Conservation (phyloP, 1,284 basidiomycete genomes). For the Athelia psychrophila region DNA sequence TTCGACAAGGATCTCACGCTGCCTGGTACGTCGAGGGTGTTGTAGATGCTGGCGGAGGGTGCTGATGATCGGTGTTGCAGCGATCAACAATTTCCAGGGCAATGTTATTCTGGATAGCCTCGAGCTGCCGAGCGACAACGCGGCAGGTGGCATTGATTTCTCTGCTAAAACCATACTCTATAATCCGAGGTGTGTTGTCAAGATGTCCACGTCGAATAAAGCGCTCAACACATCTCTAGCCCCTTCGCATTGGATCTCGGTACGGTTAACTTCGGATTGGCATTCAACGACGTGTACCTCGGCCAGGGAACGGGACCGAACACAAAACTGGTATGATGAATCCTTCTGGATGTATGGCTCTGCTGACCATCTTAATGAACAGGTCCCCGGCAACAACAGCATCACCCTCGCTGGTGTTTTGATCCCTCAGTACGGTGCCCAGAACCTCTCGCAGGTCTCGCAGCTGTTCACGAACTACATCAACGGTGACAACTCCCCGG, state of each 20-base stretch:
- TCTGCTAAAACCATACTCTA: conserved; percentile 53
- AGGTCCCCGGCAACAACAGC: conserved; percentile 56
- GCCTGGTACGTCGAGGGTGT: conserved; percentile 33
- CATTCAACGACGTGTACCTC: conserved; percentile 57
- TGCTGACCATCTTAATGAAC: conserved; percentile 2
- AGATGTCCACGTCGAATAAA: background rate
- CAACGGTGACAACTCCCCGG: conserved; percentile 59
- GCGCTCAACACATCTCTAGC: conserved; percentile 26
- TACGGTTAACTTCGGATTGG: conserved; percentile 63
- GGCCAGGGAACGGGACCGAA: conserved; percentile 55
- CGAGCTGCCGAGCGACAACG: conserved; percentile 70
- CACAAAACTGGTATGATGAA: conserved; percentile 44
- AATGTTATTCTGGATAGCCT: conserved; percentile 62
- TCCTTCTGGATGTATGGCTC: background rate
- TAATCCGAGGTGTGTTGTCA: conserved; percentile 54
- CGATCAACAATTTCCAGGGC: conserved; percentile 65
- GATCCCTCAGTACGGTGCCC: conserved; percentile 47
- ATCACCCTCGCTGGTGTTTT: conserved; percentile 64
- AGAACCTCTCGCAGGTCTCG: conserved; percentile 53
- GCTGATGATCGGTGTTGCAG: conserved; percentile 23
- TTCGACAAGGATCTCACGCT: conserved; percentile 60
- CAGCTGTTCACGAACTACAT: conserved; percentile 74
- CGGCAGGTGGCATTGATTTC: conserved; percentile 68
- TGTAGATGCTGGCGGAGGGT: background rate
- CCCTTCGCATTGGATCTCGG: conserved; percentile 73